phyloP scores from a whole-genome alignment of 192 early-diverging fungal species.

The Entomortierella chlamydospora region DNA sequence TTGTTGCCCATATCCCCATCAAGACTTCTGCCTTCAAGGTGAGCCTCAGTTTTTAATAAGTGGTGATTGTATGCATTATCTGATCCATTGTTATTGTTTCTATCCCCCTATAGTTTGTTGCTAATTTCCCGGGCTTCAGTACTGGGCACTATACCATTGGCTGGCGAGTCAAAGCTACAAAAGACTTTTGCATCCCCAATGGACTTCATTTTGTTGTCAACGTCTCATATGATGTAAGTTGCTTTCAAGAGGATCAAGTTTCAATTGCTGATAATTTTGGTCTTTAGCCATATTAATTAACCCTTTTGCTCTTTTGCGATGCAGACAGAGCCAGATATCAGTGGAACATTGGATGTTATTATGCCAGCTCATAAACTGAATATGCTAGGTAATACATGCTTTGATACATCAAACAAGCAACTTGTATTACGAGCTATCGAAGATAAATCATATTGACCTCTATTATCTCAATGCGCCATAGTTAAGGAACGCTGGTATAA shows the following conservation, averaged over 20 bases:
- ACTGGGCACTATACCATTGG: constrained; percentile 30
- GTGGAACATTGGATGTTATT: constrained; percentile 40
- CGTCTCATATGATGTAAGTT: constrained; percentile 38
- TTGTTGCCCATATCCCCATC: constrained; percentile 17
- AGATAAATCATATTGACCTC: not conserved
- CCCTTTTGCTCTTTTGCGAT: not conserved
- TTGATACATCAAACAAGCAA: too few species aligned
- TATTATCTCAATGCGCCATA: not conserved
- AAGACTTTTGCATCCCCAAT: constrained; percentile 33
- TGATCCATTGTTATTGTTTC: not conserved
- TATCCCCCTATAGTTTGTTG: constrained; percentile 13
- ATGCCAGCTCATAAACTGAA: constrained; percentile 28
- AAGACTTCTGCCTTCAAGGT: constrained; percentile 37
- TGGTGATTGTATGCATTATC: not conserved
- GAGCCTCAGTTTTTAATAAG: not conserved
- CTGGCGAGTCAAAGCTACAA: constrained; percentile 32
- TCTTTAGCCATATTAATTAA: not conserved
- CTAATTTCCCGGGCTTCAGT: constrained; percentile 21
- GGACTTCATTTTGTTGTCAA: constrained; percentile 35
- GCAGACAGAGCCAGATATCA: constrained; percentile 42
- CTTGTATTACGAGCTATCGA: too few species aligned
- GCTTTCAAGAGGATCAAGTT: too few species aligned
- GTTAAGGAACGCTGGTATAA: constrained; percentile 33
- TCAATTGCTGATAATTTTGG: too few species aligned
- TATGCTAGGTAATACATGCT: constrained; percentile 15